phyloP scores from a whole-genome alignment of 208 protist genomes.

The Porcisia hertigi region DNA sequence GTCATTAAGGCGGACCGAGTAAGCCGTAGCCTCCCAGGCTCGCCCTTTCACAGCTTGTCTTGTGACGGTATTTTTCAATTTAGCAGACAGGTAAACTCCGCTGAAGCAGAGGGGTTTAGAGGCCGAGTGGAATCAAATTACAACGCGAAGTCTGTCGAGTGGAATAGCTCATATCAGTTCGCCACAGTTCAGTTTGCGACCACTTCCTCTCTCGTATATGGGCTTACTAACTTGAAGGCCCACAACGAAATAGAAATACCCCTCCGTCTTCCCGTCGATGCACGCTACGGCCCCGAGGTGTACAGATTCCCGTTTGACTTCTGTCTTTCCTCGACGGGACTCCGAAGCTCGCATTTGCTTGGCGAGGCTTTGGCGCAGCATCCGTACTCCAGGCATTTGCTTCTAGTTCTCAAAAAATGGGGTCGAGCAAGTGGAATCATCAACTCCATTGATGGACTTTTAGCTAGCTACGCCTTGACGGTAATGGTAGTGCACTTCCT shows the following conservation, averaged over 20 bases:
- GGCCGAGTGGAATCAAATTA: constrained; percentile 57
- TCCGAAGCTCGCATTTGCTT: constrained; percentile 85
- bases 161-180: constrained; percentile 76
- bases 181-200: constrained; percentile 75
- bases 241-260: constrained; percentile 81
- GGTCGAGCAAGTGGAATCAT: constrained; percentile 76
- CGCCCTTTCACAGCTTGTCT: constrained; percentile 70
- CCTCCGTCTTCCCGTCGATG: constrained; percentile 76
- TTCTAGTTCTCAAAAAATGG: constrained; percentile 88
- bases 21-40: constrained; percentile 75
- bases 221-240: constrained; percentile 65
- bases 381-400: constrained; percentile 74
- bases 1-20: constrained; percentile 84
- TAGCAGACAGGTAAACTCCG: constrained; percentile 47
- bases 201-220: constrained; percentile 66
- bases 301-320: constrained; percentile 91
- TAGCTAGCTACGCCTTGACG: constrained; percentile 86
- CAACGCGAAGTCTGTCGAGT: constrained; percentile 65
- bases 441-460: constrained; percentile 87
- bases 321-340: constrained; percentile 83
- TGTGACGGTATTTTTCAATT: constrained; percentile 87
- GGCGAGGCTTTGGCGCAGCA: constrained; percentile 66
- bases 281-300: constrained; percentile 78
- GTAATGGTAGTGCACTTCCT: constrained; percentile 90
- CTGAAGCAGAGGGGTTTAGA: constrained; percentile 56